Evolutionary conservation across 192 early-diverging fungal species (phyloP), one percentile per base, ranked within the genome.

Genomic region (Backusella macrospora): DNA sequence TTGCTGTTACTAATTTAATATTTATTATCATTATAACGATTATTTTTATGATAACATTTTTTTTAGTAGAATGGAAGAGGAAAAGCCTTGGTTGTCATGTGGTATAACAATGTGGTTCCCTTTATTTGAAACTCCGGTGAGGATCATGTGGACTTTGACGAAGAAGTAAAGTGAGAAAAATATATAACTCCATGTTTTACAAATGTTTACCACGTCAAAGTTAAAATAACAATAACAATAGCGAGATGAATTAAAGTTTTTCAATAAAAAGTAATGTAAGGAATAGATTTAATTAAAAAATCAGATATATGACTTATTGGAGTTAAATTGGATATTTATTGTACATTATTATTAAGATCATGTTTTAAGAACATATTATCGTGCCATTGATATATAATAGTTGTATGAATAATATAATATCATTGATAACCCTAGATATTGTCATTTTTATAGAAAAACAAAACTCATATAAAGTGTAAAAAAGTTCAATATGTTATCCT

Each of bases 151-250:
- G 23, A 55, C 9, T 46, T 14, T 4, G 45, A 46, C n/a, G 48
- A 49, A 49, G 48, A 49, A 49, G n/a, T 9, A 23, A 10, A 21
- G 21, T 55, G 52, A 26, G 42, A 43, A 10, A 43, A 21, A 55
- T 10, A 7, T 9, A 10, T 26, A 55, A 55, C 18, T 16, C 9
- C 7, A 4, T 12, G 18, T 3, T 55, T 9, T 43, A 55, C 23
- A 55, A 55, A 55, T 55, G 52, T 55, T 55, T 55, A 55, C 21
- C 18, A 55, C 12, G 52, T 55, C 52, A 55, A 55, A 55, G 23
- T 23, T 55, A 55, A 12, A 55, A 18, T 18, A 55, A 55, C 2
- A 52, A 18, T 18, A 52, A n/a, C 48, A 18, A n/a, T 18, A 21
- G 18, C 46, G 15, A 48, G 47, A 55, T 23, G 23, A 26, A 55